Percentiles rank a stretch among this genome's conserved stretches.
phyloP scores from a whole-genome alignment of 169 alveolate species.

The Amoebophrya sp. region DNA sequence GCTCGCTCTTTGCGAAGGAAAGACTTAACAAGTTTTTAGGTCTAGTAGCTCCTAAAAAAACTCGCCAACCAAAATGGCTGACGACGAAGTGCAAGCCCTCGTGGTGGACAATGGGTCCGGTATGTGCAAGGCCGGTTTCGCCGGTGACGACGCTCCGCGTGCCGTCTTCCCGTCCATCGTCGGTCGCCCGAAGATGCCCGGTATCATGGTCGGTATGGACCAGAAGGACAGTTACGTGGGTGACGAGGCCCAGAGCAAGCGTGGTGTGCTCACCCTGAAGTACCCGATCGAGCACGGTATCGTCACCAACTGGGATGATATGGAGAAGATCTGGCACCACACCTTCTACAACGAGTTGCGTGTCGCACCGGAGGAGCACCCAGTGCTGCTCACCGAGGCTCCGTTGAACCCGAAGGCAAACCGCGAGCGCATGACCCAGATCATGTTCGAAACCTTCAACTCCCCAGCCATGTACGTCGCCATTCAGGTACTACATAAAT shows the following conservation, averaged over 20 bases:
- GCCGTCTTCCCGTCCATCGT: conserved; percentile 97
- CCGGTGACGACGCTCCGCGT: conserved; percentile 99
- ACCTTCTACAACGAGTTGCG: conserved; percentile 92
- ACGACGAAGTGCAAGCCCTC: conserved; percentile 42
- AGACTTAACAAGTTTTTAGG: too few species aligned
- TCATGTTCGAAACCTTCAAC: conserved; percentile 94
- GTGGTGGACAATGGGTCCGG: conserved; percentile 99
- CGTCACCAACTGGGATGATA: conserved; percentile 94
- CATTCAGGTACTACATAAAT: conserved; percentile 93
- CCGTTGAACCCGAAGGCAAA: conserved; percentile 94
- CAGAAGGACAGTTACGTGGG: conserved; percentile 94
- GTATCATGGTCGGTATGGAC: conserved; percentile 93
- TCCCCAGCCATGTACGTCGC: conserved; percentile 94
- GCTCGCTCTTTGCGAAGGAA: too few species aligned
- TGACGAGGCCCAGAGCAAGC: conserved; percentile 96
- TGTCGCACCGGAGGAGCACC: conserved; percentile 92
- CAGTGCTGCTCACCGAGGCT: conserved; percentile 92
- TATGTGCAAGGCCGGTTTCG: conserved; percentile 98
- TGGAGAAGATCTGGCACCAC: conserved; percentile 94
- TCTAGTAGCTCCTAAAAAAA: too few species aligned
- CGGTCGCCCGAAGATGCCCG: conserved; percentile 86
- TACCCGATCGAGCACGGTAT: conserved; percentile 99
- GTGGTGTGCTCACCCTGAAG: conserved; percentile 92
- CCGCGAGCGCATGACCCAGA: conserved; percentile 92
- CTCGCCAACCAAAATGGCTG: not conserved